phyloP scores from a whole-genome alignment of 2,329 filamentous ascomycete genomes.

The Apiospora arundinis region DNA sequence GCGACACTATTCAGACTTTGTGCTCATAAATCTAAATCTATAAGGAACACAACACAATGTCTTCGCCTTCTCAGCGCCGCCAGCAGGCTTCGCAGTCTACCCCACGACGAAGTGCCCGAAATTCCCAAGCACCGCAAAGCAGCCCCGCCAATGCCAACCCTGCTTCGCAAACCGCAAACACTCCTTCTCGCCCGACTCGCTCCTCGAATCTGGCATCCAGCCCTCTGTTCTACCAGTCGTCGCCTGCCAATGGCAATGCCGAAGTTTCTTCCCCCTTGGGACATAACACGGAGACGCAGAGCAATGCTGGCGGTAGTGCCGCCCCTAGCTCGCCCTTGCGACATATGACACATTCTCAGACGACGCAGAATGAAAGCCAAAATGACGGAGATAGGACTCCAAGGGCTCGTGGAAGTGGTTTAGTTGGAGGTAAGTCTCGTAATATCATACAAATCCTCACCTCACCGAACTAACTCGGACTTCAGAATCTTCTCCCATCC shows the following conservation, averaged over 20 bases:
- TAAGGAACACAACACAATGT: slow-evolving; percentile 53
- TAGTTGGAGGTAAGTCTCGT: slow-evolving; percentile 64
- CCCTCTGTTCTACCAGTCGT: slow-evolving; percentile 76
- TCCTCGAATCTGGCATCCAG: slow-evolving; percentile 71
- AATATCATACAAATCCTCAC: neutral
- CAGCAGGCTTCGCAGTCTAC: slow-evolving; percentile 62
- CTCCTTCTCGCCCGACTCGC: slow-evolving; percentile 55
- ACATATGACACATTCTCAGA: slow-evolving; percentile 64
- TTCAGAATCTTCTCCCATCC: slow-evolving; percentile 88
- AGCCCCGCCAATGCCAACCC: slow-evolving; percentile 47
- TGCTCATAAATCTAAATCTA: slow-evolving; percentile 24
- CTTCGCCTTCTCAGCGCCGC: slow-evolving; percentile 64
- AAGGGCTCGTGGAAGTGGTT: slow-evolving; percentile 62
- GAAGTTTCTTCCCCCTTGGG: slow-evolving; percentile 58
- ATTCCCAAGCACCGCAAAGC: slow-evolving; percentile 60
- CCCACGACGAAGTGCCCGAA: slow-evolving; percentile 57
- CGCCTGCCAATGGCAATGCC: slow-evolving; percentile 43
- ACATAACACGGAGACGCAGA: slow-evolving; percentile 64
- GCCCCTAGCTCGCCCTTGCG: slow-evolving; percentile 64
- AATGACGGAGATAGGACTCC: slow-evolving; percentile 73
- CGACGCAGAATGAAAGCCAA: slow-evolving; percentile 46
- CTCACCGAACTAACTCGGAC: slow-evolving; percentile 21
- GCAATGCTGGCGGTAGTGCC: slow-evolving; percentile 45
- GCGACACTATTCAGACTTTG: neutral
- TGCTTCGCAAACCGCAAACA: slow-evolving; percentile 40